phyloP scores from a whole-genome alignment of 2,329 filamentous ascomycete species.

The Paraphoma sp. region DNA sequence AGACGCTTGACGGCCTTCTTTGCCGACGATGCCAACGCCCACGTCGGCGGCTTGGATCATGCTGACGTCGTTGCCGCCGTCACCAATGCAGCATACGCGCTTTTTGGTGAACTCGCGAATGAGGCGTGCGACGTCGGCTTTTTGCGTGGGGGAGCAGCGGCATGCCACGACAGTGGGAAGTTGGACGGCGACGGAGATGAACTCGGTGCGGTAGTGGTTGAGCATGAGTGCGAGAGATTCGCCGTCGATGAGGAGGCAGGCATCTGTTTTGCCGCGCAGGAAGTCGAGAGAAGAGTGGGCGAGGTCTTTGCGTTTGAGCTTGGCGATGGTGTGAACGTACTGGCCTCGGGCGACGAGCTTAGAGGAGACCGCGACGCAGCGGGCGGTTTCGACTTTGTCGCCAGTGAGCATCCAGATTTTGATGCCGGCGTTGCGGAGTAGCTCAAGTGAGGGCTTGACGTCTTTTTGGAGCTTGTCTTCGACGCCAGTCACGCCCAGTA shows the following conservation, averaged over 20 bases:
- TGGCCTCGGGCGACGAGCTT: conserved; percentile 93
- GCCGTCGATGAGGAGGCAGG: conserved; percentile 93
- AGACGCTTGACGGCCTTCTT: conserved; percentile 93
- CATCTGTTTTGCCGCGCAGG: conserved; percentile 80
- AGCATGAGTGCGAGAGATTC: conserved; percentile 87
- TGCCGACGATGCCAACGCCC: conserved; percentile 96
- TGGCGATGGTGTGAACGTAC: conserved; percentile 92
- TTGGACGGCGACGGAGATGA: conserved; percentile 85
- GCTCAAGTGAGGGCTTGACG: conserved; percentile 92
- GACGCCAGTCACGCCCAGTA: conserved; percentile 96
- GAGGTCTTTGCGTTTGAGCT: conserved; percentile 80
- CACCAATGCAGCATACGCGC: conserved; percentile 95
- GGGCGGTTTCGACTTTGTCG: conserved; percentile 96
- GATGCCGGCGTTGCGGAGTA: conserved; percentile 94
- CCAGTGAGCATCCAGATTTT: conserved; percentile 99
- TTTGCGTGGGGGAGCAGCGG: conserved; percentile 95
- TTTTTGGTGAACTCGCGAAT: conserved; percentile 94
- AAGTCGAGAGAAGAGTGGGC: conserved; percentile 90
- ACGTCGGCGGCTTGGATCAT: conserved; percentile 99
- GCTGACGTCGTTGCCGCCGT: conserved; percentile 96
- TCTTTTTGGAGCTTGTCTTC: conserved; percentile 96
- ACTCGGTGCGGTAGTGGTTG: conserved; percentile 79
- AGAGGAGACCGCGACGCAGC: conserved; percentile 93
- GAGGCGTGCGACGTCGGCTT: conserved; percentile 88
- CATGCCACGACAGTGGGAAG: conserved; percentile 94